A percentile compares a stretch with the other conserved stretches of the same genome.
phyloP scores from a whole-genome alignment of 805 yeast genomes.

The Candida rishiriensis region DNA sequence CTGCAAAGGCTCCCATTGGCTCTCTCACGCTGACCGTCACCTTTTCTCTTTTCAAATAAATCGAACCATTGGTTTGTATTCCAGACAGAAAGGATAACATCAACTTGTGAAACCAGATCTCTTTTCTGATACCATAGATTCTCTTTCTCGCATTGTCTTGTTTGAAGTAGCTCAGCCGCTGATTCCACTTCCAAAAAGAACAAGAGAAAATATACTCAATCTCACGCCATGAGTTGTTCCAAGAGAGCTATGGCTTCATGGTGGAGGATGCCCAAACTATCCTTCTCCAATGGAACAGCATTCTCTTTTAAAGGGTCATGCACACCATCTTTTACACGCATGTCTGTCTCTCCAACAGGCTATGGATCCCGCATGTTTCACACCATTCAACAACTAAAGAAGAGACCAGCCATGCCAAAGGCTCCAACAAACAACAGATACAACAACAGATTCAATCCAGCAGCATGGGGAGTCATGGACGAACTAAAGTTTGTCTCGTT shows the following conservation, averaged over 20 bases:
- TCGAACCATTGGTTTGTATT: too few species aligned
- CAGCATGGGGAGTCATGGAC: slow-evolving; percentile 24
- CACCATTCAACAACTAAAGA: slow-evolving; percentile 2
- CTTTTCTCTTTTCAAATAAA: too few species aligned
- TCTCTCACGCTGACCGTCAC: too few species aligned
- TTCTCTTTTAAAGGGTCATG: not conserved
- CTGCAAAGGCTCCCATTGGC: too few species aligned
- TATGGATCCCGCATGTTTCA: slow-evolving; percentile 8
- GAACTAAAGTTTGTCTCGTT: slow-evolving; percentile 27
- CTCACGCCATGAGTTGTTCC: not conserved
- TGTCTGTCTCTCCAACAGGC: not conserved
- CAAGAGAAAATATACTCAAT: not conserved
- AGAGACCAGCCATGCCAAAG: slow-evolving; percentile 4
- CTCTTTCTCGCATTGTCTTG: too few species aligned
- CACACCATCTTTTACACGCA: not conserved
- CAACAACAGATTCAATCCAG: not conserved
- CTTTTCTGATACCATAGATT: too few species aligned
- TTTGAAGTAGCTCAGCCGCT: too few species aligned
- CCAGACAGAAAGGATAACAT: too few species aligned
- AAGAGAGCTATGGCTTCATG: not conserved
- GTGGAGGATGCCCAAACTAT: slow-evolving; percentile 1
- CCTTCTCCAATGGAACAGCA: not conserved
- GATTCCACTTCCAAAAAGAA: too few species aligned
- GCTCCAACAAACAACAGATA: not conserved
- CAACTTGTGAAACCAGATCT: too few species aligned